Conservation (phyloP, 2,329 filamentous ascomycete species). For the Exophiala xenobiotica region DNA sequence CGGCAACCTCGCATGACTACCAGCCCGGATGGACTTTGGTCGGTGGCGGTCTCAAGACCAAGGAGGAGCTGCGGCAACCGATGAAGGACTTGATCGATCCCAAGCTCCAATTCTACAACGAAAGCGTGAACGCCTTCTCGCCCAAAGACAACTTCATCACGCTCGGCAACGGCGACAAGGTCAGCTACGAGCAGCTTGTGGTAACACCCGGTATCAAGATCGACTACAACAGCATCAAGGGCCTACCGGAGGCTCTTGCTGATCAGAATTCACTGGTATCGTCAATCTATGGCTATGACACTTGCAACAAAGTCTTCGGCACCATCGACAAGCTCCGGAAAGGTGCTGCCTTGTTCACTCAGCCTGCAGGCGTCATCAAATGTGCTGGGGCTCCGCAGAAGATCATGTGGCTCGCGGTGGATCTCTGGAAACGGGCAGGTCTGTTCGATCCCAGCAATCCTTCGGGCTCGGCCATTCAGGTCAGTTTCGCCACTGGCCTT, state of each 20-base stretch:
- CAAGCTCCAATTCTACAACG: constrained; percentile 62
- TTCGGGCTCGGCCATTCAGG: constrained; percentile 47
- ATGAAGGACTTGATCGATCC: constrained; percentile 55
- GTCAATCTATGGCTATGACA: constrained; percentile 59
- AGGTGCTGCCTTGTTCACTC: constrained; percentile 59
- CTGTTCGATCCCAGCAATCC: constrained; percentile 48
- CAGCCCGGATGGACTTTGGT: constrained; percentile 71
- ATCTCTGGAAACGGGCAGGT: constrained; percentile 57
- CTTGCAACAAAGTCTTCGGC: constrained; percentile 54
- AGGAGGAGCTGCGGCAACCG: constrained; percentile 56
- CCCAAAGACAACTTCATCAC: constrained; percentile 59
- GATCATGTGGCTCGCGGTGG: constrained; percentile 61
- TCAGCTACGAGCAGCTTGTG: constrained; percentile 64
- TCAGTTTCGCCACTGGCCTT: constrained; percentile 57
- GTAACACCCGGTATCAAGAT: constrained; percentile 60
- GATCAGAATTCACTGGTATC: constrained; percentile 52
- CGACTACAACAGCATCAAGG: constrained; percentile 54
- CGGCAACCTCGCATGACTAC: constrained; percentile 64
- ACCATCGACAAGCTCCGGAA: constrained; percentile 50
- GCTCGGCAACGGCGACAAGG: constrained; percentile 54
- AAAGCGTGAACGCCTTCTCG: constrained; percentile 50
- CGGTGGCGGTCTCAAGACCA: constrained; percentile 64
- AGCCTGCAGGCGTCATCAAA: constrained; percentile 59
- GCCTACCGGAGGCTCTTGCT: constrained; percentile 56
- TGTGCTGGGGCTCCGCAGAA: constrained; percentile 64